Conservation (phyloP, 306 rosid genomes). For the Senna siamea region DNA sequence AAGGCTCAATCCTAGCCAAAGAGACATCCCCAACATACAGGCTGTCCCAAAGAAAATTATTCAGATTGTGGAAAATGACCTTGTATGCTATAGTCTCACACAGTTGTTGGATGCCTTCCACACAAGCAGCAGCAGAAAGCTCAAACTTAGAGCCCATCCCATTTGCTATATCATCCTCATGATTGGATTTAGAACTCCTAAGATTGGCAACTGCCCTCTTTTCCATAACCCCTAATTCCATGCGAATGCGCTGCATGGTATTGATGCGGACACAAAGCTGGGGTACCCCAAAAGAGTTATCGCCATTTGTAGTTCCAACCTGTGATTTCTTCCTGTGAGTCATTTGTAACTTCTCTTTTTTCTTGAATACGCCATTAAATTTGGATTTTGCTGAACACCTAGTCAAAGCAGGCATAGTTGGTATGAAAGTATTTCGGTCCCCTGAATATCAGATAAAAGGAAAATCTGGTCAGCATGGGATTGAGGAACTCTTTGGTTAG, state of each 20-base stretch:
- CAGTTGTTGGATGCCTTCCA: conserved; percentile 80
- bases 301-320: conserved; percentile 59
- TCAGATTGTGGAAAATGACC: conserved; percentile 67
- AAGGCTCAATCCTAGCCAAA: conserved; percentile 74
- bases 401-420: conserved; percentile 83
- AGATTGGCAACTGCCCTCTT: conserved; percentile 71
- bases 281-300: conserved; percentile 58
- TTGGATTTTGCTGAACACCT: conserved; percentile 81
- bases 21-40: conserved; percentile 73
- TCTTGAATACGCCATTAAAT: conserved; percentile 69
- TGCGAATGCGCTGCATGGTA: conserved; percentile 80
- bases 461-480: conserved; percentile 34
- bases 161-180: conserved; percentile 43
- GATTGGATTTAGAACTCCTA: conserved; percentile 51
- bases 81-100: conserved; percentile 75
- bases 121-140: conserved; percentile 64
- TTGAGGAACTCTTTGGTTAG: conserved; percentile 19
- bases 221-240: conserved; percentile 71
- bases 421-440: conserved; percentile 60
- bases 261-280: conserved; percentile 84
- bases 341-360: conserved; percentile 66
- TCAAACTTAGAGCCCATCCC: conserved; percentile 65
- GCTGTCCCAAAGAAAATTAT: conserved; percentile 79
- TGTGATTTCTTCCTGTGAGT: conserved; percentile 63
- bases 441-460: conserved; percentile 62